Evolutionary conservation across 495 filamentous ascomycete genomes (phyloP).

Genomic region (Friedmanniomyces endolithicus): DNA sequence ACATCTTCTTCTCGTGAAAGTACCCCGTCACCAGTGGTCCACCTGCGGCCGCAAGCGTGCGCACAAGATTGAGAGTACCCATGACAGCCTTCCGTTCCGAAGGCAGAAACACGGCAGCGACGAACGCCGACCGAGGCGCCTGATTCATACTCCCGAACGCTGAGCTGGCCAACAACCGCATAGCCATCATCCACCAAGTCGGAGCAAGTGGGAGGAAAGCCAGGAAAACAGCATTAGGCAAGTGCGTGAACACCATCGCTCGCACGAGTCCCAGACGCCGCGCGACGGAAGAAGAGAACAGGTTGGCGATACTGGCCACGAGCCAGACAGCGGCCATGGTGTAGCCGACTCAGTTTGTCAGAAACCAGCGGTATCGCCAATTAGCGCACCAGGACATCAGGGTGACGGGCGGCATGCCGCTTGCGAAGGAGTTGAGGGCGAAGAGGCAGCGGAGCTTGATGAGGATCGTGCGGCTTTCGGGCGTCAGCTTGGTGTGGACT

Average conservation of each 20-base stretch:
- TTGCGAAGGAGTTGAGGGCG: constrained; percentile 63
- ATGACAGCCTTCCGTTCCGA: constrained; percentile 58
- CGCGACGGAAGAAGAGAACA: constrained; percentile 61
- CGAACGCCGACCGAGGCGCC: constrained; percentile 65
- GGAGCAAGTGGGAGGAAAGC: constrained; percentile 51
- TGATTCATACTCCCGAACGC: constrained; percentile 67
- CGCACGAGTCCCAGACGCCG: constrained; percentile 65
- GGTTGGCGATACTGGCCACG: constrained; percentile 52
- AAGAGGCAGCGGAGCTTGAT: constrained; percentile 62
- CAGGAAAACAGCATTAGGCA: constrained; percentile 61
- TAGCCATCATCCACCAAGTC: constrained; percentile 45
- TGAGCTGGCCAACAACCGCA: constrained; percentile 47
- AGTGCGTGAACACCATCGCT: constrained; percentile 78
- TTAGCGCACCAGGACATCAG: constrained; percentile 12
- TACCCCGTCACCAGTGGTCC: constrained; percentile 59
- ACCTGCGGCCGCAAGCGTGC: constrained; percentile 26
- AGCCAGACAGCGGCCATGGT: constrained; percentile 56
- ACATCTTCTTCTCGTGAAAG: constrained; percentile 45
- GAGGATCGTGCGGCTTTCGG: constrained; percentile 46
- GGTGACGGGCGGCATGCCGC: constrained; percentile 53
- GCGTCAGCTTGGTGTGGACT: constrained; percentile 2
- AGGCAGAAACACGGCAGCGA: constrained; percentile 55
- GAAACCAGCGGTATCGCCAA: constrained; percentile 28
- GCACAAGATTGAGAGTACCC: constrained; percentile 27
- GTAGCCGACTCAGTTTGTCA: constrained; percentile 62